Base-by-base conservation (phyloP, 768 basidiomycete species). In the Kondoa subrosea region DNA sequence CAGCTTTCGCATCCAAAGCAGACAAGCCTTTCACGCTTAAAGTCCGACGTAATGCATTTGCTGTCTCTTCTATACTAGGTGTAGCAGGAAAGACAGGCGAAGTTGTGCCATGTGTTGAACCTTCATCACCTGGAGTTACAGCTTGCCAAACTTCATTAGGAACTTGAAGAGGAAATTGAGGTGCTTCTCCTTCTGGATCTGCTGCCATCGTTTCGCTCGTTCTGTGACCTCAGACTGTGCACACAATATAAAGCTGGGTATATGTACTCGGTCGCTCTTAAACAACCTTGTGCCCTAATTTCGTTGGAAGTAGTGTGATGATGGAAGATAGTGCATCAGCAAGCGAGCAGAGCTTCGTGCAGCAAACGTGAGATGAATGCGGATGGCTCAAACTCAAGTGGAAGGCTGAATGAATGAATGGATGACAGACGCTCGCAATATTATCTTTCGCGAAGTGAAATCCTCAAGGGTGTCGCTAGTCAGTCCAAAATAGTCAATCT, bases 21-120 rank as follows among this genome's bases (percentile, higher is more conserved):
- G 89, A 85, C 4, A 91, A 79, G 74, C 87, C 88, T 75, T 90
- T 88, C 72, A 90, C 90, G 0, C 87, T 89, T 56, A 75, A 68
- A 63, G 66, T 8, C 12, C 40, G 40, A 21, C 40, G 40, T 8
- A 50, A 21, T 8, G 40, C 8, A 8, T 50, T 8, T 8, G 40
- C 40, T 8, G 40, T 50, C 40, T 50, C 40, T 8, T 50, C 8
- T 8, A 21, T 21, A 8, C 12, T 8, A 8, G 40, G 40, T 50
- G 40, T 50, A 50, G 40, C 40, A 50, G 40, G 40, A 50, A 8
- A 50, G 40, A 50, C 40, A 50, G 40, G 40, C 40, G 40, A 50
- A 8, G 40, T 50, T 21, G 40, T 50, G 12, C 40, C 40, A 50
- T 50, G 12, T n/a, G n/a, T n/a, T 21, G 40, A 50, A 21, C 40